phyloP scores from a whole-genome alignment of 2,329 filamentous ascomycete species.

The Apiospora pterosperma region DNA sequence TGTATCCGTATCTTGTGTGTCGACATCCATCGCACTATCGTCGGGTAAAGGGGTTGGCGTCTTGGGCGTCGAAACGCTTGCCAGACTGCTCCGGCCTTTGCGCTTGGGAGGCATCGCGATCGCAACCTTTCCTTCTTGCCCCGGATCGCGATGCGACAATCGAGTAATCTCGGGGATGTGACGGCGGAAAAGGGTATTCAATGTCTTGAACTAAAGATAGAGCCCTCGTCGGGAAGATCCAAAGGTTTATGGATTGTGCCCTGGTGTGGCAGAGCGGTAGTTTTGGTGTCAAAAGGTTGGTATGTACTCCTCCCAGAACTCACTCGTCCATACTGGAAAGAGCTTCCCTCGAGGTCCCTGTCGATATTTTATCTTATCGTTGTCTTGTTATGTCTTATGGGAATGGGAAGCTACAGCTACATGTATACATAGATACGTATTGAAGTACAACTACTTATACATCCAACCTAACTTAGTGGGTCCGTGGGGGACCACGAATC shows the following conservation, averaged over 20 bases:
- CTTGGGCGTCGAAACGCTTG: constrained; percentile 53
- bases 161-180: not conserved
- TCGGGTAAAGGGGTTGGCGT: constrained; percentile 43
- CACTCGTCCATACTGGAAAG: not conserved
- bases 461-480: not conserved
- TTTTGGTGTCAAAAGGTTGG: not conserved
- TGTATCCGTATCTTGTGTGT: constrained; percentile 27
- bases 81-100: constrained; percentile 54
- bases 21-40: constrained; percentile 45
- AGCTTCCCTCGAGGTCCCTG: not conserved
- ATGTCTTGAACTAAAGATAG: not conserved
- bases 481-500: not conserved
- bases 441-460: no score
- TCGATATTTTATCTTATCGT: not conserved
- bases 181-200: not conserved
- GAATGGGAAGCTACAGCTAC: not conserved
- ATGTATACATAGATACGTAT: no score
- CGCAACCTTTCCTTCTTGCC: not conserved
- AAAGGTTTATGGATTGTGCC: not conserved
- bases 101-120: constrained; percentile 66
- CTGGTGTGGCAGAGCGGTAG: not conserved
- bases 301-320: not conserved
- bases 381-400: not conserved
- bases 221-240: not conserved
- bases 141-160: not conserved